Percentiles rank a stretch among this genome's conserved stretches.
Evolutionary conservation across 2,329 filamentous ascomycete species (phyloP).

Genomic region (Capronia americana): DNA sequence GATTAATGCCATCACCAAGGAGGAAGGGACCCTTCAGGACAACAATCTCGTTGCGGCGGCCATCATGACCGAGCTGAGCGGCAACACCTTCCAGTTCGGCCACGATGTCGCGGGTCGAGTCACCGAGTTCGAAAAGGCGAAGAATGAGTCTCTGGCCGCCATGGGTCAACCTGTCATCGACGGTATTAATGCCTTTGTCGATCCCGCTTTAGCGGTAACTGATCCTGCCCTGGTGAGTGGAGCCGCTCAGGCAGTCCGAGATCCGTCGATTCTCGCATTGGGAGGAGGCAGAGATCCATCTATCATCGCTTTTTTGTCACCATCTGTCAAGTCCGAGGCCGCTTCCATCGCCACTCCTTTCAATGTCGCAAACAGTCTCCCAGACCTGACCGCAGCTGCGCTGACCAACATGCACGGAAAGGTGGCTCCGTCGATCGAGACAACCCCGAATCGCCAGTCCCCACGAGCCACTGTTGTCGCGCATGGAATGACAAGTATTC

Average conservation of each 20-base stretch:
- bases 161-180: neutral
- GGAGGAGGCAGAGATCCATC: neutral
- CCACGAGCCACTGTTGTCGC: slow-evolving; percentile 3
- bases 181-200: neutral
- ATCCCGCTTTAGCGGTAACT: neutral
- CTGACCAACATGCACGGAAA: neutral
- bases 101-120: slow-evolving; percentile 21
- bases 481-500: slow-evolving; percentile 17
- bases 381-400: slow-evolving; percentile 1
- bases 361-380: neutral
- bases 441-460: neutral
- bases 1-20: slow-evolving; percentile 21
- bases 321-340: slow-evolving; percentile 25
- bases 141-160: neutral
- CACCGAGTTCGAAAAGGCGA: slow-evolving; percentile 12
- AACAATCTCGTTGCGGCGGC: slow-evolving; percentile 18
- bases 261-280: slow-evolving; percentile 5
- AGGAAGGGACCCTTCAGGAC: slow-evolving; percentile 16
- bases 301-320: slow-evolving; percentile 13
- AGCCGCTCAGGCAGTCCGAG: neutral
- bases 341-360: neutral
- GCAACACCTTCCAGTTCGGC: slow-evolving; percentile 24
- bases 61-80: slow-evolving; percentile 30
- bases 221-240: neutral
- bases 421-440: neutral